Evolutionary conservation across 2,329 filamentous ascomycete species (phyloP).

Genomic region (Cladosporium sp.): DNA sequence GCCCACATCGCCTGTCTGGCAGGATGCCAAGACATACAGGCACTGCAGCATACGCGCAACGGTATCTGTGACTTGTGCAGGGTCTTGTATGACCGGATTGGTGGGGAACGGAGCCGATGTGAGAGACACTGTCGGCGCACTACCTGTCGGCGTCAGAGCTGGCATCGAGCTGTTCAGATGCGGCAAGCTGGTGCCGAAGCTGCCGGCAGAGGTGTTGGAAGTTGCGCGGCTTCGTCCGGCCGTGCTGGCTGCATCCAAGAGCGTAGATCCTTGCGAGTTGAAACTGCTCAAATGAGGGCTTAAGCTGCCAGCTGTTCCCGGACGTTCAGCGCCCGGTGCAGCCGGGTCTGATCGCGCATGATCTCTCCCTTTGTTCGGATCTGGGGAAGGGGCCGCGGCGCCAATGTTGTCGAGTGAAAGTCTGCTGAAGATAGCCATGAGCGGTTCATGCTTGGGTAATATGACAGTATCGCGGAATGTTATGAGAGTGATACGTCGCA

Average conservation of each 20-base stretch:
- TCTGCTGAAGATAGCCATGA: constrained; percentile 86
- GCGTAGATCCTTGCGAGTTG: constrained; percentile 73
- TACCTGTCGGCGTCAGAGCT: constrained; percentile 14
- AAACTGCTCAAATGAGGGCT: constrained; percentile 74
- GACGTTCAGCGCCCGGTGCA: constrained; percentile 29
- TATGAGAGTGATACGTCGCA: constrained; percentile 81
- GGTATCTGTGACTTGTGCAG: constrained; percentile 82
- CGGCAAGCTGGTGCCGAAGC: constrained; percentile 39
- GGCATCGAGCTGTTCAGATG: constrained; percentile 25
- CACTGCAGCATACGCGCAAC: constrained; percentile 96
- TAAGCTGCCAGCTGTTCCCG: constrained; percentile 68
- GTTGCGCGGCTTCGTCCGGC: constrained; percentile 70
- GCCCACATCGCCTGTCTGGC: constrained; percentile 67
- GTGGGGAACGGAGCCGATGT: constrained; percentile 20
- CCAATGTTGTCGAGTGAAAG: constrained; percentile 74
- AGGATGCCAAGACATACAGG: constrained; percentile 79
- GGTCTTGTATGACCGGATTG: constrained; percentile 17
- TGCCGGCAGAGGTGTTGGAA: constrained; percentile 66
- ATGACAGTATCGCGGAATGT: constrained; percentile 87
- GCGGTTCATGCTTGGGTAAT: constrained; percentile 78
- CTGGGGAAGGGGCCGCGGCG: constrained; percentile 37
- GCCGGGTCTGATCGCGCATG: constrained; percentile 30
- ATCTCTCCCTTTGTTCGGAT: constrained; percentile 22
- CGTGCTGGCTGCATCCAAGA: constrained; percentile 60
- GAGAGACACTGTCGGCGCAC: constrained; percentile 20